Conservation (phyloP, 2,329 filamentous ascomycete genomes). For the Venturia aucupariae region DNA sequence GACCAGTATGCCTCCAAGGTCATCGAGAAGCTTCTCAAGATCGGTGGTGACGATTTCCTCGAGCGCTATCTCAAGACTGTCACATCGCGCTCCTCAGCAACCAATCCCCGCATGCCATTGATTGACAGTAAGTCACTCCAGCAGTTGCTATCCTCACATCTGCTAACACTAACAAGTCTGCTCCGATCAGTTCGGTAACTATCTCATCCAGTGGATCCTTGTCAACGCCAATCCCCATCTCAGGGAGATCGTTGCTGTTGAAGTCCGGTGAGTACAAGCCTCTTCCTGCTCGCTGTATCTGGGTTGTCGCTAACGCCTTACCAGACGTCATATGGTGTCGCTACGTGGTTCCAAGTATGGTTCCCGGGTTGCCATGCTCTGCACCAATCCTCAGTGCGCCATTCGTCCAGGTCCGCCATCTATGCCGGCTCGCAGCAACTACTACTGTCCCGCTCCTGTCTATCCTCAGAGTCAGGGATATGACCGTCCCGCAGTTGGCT, state of each 20-base stretch:
- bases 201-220: conserved; percentile 93
- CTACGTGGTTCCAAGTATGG: conserved; percentile 97
- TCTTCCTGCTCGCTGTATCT: background rate
- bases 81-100: conserved; percentile 64
- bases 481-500: background rate
- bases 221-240: conserved; percentile 81
- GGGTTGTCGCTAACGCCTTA: background rate
- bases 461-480: background rate
- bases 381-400: conserved; percentile 83
- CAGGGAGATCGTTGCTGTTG: conserved; percentile 82
- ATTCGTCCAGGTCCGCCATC: conserved; percentile 81
- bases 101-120: conserved; percentile 87
- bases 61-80: conserved; percentile 88
- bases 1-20: conserved; percentile 99
- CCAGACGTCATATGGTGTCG: conserved; percentile 93
- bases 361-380: conserved; percentile 96
- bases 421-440: background rate
- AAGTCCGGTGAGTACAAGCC: conserved; percentile 55
- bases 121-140: conserved; percentile 63
- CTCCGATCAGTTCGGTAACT: conserved; percentile 98
- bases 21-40: conserved; percentile 97
- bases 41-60: conserved; percentile 82
- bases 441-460: background rate
- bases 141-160: background rate
- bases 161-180: conserved; percentile 48